phyloP scores from a whole-genome alignment of 108 stramenopile genomes.

The Nannochloropsis salina region DNA sequence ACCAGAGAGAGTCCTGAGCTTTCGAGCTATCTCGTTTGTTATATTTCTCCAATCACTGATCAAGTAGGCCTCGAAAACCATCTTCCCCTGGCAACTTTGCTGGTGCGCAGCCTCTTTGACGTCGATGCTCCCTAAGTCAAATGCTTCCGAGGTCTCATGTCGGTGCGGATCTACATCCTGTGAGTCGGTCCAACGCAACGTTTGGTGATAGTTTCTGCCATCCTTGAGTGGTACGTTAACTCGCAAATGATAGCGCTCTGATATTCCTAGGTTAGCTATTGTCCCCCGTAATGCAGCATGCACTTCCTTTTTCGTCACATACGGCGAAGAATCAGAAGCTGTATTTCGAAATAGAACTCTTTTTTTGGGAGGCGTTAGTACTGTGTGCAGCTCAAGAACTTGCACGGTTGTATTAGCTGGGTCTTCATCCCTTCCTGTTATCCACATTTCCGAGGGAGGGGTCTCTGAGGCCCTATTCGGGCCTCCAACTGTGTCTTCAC shows the following conservation, averaged over 20 bases:
- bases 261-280: not conserved
- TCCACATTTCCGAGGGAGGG: not conserved
- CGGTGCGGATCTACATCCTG: not conserved
- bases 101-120: not conserved
- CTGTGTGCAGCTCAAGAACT: not conserved
- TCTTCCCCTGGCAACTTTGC: not conserved
- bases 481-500: not conserved
- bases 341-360: rapidly evolving
- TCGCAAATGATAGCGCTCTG: not conserved
- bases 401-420: not conserved
- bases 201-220: not conserved
- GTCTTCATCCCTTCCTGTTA: not conserved
- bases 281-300: not conserved
- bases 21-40: not conserved
- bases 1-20: not conserved
- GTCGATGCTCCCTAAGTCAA: not conserved
- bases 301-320: not conserved
- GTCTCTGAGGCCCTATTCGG: not conserved
- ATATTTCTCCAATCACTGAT: not conserved
- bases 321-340: not conserved
- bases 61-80: not conserved
- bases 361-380: not conserved
- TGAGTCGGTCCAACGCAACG: not conserved
- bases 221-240: not conserved
- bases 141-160: not conserved